Evolutionary conservation across 1,284 basidiomycete species (phyloP), one percentile per base, ranked within the genome.

Genomic region (Trichosporon faecale): DNA sequence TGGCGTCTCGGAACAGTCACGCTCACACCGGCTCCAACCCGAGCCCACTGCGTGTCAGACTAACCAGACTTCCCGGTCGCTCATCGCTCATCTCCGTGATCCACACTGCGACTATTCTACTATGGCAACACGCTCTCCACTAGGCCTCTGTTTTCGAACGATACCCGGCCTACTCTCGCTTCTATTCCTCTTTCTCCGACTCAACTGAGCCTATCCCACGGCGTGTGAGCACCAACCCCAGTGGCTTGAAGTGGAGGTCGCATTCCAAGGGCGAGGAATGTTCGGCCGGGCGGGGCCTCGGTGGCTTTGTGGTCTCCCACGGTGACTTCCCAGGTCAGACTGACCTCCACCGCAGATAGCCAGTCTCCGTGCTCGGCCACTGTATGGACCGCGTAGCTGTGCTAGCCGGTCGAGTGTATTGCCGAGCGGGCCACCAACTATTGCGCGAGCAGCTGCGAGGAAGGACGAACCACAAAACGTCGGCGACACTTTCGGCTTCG

Each of bases 201-300:
- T 14, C 9, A 37, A 3, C 3, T 37, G 35, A 37, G 35, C 35
- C 35, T 37, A 37, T 37, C 3, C 11, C 11, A 3, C 7, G 11
- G 35, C 35, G 35, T 37, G 35, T 37, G 35, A 37, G 35, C 35
- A 3, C 35, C 9, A 14, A 9, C 12, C 35, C 14, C 35, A 8
- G 40, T 44, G 40, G 40, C 40, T 18, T 18, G 5, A 44, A 11
- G 40, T 44, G 40, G 40, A 44, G 40, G 40, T 44, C 4, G 4
- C 18, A 44, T 44, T 44, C 40, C 40, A 18, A 44, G 49, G 49
- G 49, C 11, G 21, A 52, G 49, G 49, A 52, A 52, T 52, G 49
- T 52, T 52, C 49, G 49, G 49, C 49, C 49, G 49, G 49, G 49
- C 49, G 49, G 49, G 49, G 49, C 49, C 49, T 52, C 49, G 21